Conservation (phyloP, 2,329 filamentous ascomycete species). For the Botrytis elliptica region DNA sequence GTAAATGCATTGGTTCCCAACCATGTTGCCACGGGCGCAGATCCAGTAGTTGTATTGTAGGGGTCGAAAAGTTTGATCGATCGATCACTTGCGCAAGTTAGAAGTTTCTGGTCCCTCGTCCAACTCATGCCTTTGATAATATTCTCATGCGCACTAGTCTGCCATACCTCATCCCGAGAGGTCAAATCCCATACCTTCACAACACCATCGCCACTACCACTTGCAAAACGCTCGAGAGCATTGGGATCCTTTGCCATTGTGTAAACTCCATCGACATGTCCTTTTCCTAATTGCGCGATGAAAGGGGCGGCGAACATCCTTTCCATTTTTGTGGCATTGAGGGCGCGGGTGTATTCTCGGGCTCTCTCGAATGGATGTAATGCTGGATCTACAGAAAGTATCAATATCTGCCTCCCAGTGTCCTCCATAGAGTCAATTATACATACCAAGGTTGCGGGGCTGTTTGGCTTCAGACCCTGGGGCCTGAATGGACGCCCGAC, state of each 20-base stretch:
- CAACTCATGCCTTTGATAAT: slow-evolving; percentile 90
- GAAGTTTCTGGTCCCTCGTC: slow-evolving; percentile 79
- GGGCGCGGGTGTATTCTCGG: slow-evolving; percentile 74
- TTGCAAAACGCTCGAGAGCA: slow-evolving; percentile 72
- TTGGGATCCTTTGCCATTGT: slow-evolving; percentile 77
- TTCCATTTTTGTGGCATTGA: slow-evolving; percentile 88
- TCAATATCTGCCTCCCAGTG: slow-evolving; percentile 3
- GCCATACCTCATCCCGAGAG: slow-evolving; percentile 70
- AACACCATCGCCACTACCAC: slow-evolving; percentile 85
- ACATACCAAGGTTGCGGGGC: slow-evolving; percentile 67
- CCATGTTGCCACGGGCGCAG: slow-evolving; percentile 79
- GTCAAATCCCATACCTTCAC: slow-evolving; percentile 90
- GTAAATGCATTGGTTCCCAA: slow-evolving; percentile 82
- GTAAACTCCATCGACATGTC: slow-evolving; percentile 90
- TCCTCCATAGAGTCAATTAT: neutral
- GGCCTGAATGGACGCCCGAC: slow-evolving; percentile 64
- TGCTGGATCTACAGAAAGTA: slow-evolving; percentile 14
- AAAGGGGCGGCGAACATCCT: slow-evolving; percentile 89
- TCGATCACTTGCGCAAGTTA: slow-evolving; percentile 83
- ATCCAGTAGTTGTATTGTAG: slow-evolving; percentile 67
- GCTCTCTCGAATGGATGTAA: slow-evolving; percentile 76
- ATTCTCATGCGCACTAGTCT: slow-evolving; percentile 83
- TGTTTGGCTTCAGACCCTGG: slow-evolving; percentile 64
- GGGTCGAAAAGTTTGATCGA: slow-evolving; percentile 91
- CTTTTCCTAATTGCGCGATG: slow-evolving; percentile 79